phyloP scores from a whole-genome alignment of 768 basidiomycete genomes.

The Coprinopsis cinerea region DNA sequence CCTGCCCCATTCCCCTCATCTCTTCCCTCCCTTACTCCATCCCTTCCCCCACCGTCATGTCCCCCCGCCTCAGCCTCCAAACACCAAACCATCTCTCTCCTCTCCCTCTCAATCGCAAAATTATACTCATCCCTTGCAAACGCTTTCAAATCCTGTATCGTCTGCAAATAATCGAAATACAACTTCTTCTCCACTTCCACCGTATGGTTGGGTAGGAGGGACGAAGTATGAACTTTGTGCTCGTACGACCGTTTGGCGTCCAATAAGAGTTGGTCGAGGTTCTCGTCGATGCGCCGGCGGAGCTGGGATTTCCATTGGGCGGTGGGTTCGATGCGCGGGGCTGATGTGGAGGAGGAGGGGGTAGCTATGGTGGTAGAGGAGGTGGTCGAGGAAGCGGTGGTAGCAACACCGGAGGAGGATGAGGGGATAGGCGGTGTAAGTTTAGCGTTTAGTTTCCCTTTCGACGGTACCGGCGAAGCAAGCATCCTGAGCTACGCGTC shows the following conservation, averaged over 20 bases:
- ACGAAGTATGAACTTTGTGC: conserved; percentile 12
- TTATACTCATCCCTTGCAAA: conserved; percentile 19
- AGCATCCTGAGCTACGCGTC: too few species aligned
- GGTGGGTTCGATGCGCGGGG: conserved; percentile 6
- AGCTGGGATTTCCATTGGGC: conserved; percentile 18
- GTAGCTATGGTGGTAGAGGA: background rate
- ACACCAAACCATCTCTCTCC: conserved; percentile 15
- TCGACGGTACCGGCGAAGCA: too few species aligned
- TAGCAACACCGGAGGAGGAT: too few species aligned
- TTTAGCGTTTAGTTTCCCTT: too few species aligned
- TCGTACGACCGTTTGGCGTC: conserved; percentile 18
- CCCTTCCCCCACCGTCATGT: background rate
- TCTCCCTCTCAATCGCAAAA: conserved; percentile 18
- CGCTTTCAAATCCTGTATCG: conserved; percentile 15
- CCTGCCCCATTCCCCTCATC: conserved; percentile 5
- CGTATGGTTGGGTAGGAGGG: conserved; percentile 13
- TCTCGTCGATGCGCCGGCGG: conserved; percentile 20
- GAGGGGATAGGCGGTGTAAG: too few species aligned
- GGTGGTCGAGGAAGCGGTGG: background rate
- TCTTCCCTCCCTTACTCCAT: too few species aligned
- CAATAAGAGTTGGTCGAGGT: conserved; percentile 19
- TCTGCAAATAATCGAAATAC: conserved; percentile 18
- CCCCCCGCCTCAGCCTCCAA: background rate
- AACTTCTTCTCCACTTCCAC: too few species aligned
- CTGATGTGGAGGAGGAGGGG: background rate